These are phyloP conservation scores for Isabelozyma rhagii DNA, from an alignment of 805 yeast species.

Conservation along the genomic window DNA sequence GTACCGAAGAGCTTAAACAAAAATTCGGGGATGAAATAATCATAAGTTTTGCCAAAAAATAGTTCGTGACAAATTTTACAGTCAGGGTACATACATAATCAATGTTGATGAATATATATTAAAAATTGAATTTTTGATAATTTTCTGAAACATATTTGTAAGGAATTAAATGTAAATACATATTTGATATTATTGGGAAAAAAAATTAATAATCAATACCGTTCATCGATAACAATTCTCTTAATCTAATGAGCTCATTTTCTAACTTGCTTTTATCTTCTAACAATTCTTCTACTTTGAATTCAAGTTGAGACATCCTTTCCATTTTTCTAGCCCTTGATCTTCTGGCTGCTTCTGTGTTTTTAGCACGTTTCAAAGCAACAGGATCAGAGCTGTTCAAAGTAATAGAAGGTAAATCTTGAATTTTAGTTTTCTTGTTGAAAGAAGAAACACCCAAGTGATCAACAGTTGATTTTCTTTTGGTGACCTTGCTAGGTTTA, in stretches of 20 bases:
- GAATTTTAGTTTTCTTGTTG: constrained; percentile 70
- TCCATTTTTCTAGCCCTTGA: constrained; percentile 91
- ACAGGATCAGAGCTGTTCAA: constrained; percentile 56
- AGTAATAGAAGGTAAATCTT: constrained; percentile 70
- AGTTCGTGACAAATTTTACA: background rate
- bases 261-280: constrained; percentile 57
- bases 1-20: constrained; percentile 2
- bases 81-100: background rate
- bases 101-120: background rate
- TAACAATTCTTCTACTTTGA: constrained; percentile 63
- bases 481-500: constrained; percentile 1
- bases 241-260: constrained; percentile 62
- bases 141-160: background rate
- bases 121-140: background rate
- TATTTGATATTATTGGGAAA: background rate
- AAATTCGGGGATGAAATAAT: constrained; percentile 19
- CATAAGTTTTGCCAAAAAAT: constrained; percentile 35
- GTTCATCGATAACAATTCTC: constrained; percentile 38
- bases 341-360: constrained; percentile 97
- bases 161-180: background rate
- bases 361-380: constrained; percentile 86
- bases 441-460: constrained; percentile 73
- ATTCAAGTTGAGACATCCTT: constrained; percentile 80
- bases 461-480: constrained; percentile 45
- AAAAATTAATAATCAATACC: constrained; percentile 11